phyloP scores from a whole-genome alignment of 2,329 filamentous ascomycete species.

The Sporothrix luriei region DNA sequence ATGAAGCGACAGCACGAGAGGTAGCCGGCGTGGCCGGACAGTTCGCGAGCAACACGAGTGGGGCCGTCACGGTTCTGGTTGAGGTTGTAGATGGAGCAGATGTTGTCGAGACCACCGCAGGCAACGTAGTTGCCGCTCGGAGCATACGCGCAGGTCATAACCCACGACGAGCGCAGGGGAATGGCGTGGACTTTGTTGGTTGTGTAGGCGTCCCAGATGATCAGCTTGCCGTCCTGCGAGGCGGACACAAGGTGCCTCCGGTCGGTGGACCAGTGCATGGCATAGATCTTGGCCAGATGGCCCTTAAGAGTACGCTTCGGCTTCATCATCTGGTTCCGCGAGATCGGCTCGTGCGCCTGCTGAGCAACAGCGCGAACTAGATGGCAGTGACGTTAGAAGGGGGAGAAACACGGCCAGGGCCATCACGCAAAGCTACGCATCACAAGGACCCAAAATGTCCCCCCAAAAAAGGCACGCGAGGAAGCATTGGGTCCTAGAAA shows the following conservation, averaged over 20 bases:
- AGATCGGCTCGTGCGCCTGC: slow-evolving; percentile 88
- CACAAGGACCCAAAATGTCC: not conserved
- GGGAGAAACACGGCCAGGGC: slow-evolving; percentile 27
- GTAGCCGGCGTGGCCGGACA: slow-evolving; percentile 96
- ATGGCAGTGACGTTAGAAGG: slow-evolving; percentile 31
- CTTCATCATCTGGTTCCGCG: slow-evolving; percentile 92
- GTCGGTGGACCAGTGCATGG: slow-evolving; percentile 99
- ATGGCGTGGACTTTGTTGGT: slow-evolving; percentile 99
- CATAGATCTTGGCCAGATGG: slow-evolving; percentile 98
- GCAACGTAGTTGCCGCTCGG: slow-evolving; percentile 98
- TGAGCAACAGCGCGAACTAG: slow-evolving; percentile 89
- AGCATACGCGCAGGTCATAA: slow-evolving; percentile 99
- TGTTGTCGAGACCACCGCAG: slow-evolving; percentile 98
- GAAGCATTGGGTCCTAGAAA: not conserved
- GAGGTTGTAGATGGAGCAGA: slow-evolving; percentile 99
- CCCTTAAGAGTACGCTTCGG: slow-evolving; percentile 95
- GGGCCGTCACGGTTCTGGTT: slow-evolving; percentile 94
- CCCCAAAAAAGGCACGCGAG: not conserved
- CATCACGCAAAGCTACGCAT: not conserved
- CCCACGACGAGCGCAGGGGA: slow-evolving; percentile 95
- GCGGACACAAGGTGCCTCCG: slow-evolving; percentile 95
- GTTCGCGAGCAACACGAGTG: slow-evolving; percentile 89
- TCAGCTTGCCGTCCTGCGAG: slow-evolving; percentile 98
- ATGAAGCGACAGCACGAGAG: slow-evolving; percentile 98
- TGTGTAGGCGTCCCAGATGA: slow-evolving; percentile 99